These are phyloP conservation scores for Yarrowia alimentaria DNA, from an alignment of 805 yeast species.

Conservation along the genomic window DNA sequence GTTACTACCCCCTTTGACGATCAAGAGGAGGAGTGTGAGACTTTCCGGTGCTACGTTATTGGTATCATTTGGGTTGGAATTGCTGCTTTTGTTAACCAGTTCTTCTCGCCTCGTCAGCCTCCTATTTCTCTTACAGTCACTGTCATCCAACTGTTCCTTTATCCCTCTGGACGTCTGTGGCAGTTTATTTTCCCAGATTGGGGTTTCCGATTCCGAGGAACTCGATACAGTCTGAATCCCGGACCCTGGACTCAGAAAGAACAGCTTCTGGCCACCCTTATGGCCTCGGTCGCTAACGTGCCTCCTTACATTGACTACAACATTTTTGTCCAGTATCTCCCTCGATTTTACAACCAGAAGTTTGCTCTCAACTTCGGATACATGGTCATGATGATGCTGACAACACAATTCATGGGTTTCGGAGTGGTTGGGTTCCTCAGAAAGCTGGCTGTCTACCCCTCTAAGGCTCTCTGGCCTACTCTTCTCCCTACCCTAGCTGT, in stretches of 20 bases:
- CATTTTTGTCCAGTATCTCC: conserved; percentile 37
- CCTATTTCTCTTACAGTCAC: conserved; percentile 48
- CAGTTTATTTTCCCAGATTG: conserved; percentile 36
- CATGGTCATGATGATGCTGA: conserved; percentile 52
- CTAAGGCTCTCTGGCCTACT: conserved; percentile 55
- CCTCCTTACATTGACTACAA: conserved; percentile 34
- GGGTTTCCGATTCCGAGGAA: conserved; percentile 44
- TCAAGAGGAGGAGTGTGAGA: conserved; percentile 47
- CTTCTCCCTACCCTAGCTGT: conserved; percentile 48
- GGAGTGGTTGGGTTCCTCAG: conserved; percentile 66
- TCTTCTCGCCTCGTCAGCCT: conserved; percentile 55
- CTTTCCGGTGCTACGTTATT: conserved; percentile 52
- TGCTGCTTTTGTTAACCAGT: conserved; percentile 48
- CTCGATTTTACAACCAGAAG: conserved; percentile 35
- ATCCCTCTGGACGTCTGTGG: conserved; percentile 49
- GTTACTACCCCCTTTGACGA: conserved; percentile 50
- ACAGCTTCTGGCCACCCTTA: conserved; percentile 58
- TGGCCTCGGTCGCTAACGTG: conserved; percentile 45
- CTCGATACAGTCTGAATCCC: conserved; percentile 50
- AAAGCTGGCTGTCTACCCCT: conserved; percentile 56
- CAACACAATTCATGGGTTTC: conserved; percentile 63
- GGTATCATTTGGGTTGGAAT: conserved; percentile 54
- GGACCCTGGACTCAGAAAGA: conserved; percentile 67
- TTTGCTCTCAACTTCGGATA: conserved; percentile 48
- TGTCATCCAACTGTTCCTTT: conserved; percentile 57